Evolutionary conservation across 2,329 filamentous ascomycete species (phyloP).

Genomic region (Verticillium nonalfalfae): DNA sequence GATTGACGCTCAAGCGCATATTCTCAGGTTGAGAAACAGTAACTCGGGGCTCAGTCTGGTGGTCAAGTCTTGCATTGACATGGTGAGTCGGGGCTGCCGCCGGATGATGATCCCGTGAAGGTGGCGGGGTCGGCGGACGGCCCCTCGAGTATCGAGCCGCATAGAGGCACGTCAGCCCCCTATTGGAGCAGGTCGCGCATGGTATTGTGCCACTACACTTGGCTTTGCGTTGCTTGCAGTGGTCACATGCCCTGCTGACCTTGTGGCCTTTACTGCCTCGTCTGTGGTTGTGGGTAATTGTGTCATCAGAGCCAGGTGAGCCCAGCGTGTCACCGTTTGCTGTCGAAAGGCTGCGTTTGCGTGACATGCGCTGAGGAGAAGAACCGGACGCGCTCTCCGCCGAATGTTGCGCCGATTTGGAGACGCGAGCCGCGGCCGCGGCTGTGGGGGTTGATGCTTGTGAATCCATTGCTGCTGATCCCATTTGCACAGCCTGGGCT

Average conservation of each 20-base stretch:
- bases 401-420: not conserved
- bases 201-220: slow-evolving; percentile 28
- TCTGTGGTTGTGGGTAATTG: not conserved
- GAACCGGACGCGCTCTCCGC: not conserved
- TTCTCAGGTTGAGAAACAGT: not conserved
- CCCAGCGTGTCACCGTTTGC: not conserved
- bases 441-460: not conserved
- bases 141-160: slow-evolving; percentile 25
- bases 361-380: not conserved
- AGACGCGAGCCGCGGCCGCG: not conserved
- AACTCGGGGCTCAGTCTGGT: not conserved
- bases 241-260: slow-evolving; percentile 29
- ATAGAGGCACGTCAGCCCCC: slow-evolving; percentile 19
- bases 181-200: slow-evolving; percentile 22
- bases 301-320: not conserved
- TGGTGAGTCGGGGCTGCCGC: not conserved
- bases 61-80: not conserved
- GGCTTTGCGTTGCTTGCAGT: slow-evolving; percentile 29
- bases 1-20: not conserved
- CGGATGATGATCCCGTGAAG: slow-evolving; percentile 1
- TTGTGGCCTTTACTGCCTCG: slow-evolving; percentile 19
- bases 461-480: not conserved
- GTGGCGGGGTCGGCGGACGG: slow-evolving; percentile 24
- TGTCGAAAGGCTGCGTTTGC: not conserved
- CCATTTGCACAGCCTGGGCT: not conserved